Evolutionary conservation across 1,139 yeast genomes (phyloP).

Genomic region (Yamadazyma epiphylla): DNA sequence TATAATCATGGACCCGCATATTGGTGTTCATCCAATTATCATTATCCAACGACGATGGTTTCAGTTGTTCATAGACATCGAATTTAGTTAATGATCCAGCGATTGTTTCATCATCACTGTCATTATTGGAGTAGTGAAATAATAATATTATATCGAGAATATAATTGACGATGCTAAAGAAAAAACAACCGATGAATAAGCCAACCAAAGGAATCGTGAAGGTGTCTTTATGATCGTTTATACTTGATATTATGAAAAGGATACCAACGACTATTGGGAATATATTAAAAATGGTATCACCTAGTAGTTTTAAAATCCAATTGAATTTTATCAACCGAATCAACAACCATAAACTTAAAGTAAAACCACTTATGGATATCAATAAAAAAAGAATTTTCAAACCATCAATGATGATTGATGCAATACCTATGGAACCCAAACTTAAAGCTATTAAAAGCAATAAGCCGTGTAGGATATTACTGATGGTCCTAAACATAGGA

Average conservation of each 20-base stretch:
- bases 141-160: background rate
- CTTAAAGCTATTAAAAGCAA: too few species aligned
- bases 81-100: too few species aligned
- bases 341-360: slow-evolving; percentile 8
- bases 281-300: slow-evolving; percentile 4
- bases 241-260: background rate
- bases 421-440: slow-evolving; percentile 8
- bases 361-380: slow-evolving; percentile 7
- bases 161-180: background rate
- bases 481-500: too few species aligned
- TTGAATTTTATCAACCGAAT: slow-evolving; percentile 8
- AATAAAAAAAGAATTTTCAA: slow-evolving; percentile 2
- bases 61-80: too few species aligned
- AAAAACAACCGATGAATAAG: too few species aligned
- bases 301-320: slow-evolving; percentile 1
- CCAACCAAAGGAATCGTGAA: too few species aligned
- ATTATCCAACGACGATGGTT: slow-evolving; percentile 7
- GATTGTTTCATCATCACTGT: background rate
- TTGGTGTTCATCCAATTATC: slow-evolving; percentile 14
- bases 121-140: too few species aligned
- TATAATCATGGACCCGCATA: too few species aligned
- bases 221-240: background rate
- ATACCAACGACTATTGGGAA: slow-evolving; percentile 4
- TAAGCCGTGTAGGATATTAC: too few species aligned
- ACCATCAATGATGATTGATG: background rate